A percentile compares a stretch with the other conserved stretches of the same genome.
These are phyloP conservation scores for Chalara sp. DNA, from an alignment of 2,329 filamentous ascomycete genomes.

Conservation along the genomic window DNA sequence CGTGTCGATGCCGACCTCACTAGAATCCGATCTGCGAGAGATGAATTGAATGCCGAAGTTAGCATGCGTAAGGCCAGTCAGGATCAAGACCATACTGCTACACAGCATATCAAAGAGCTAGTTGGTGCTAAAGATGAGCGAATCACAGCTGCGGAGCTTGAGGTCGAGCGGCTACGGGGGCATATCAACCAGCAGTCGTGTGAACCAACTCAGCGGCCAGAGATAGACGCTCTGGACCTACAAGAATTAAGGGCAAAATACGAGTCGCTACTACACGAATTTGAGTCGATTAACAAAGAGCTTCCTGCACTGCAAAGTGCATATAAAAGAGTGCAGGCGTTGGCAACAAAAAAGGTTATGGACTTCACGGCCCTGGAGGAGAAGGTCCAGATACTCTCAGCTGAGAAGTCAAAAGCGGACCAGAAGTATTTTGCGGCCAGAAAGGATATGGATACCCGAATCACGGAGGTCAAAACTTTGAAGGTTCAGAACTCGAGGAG, in stretches of 20 bases:
- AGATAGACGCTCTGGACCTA: constrained; percentile 51
- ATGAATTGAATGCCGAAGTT: constrained; percentile 79
- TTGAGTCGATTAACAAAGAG: constrained; percentile 78
- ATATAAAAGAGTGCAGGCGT: constrained; percentile 79
- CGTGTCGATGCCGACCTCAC: constrained; percentile 78
- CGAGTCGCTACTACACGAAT: constrained; percentile 69
- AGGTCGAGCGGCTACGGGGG: constrained; percentile 64
- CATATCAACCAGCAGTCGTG: constrained; percentile 41
- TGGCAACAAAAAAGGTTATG: constrained; percentile 81
- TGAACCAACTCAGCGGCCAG: constrained; percentile 33
- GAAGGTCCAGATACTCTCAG: constrained; percentile 62
- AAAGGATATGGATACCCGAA: constrained; percentile 83
- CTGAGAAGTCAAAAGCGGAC: constrained; percentile 93
- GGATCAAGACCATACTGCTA: constrained; percentile 65
- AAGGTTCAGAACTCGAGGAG: constrained; percentile 82
- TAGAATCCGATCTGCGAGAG: constrained; percentile 74
- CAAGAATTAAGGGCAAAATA: constrained; percentile 73
- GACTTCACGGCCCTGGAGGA: constrained; percentile 74
- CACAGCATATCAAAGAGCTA: constrained; percentile 73
- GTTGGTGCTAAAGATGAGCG: constrained; percentile 71
- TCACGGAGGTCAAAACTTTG: constrained; percentile 71
- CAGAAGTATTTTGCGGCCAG: constrained; percentile 97
- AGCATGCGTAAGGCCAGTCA: constrained; percentile 71
- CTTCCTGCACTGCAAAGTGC: constrained; percentile 83
- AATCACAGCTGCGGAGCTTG: constrained; percentile 75